Percentiles rank a stretch among this genome's conserved stretches.
phyloP scores from a whole-genome alignment of 768 basidiomycete genomes.

The Xerocomellus chrysenteron region DNA sequence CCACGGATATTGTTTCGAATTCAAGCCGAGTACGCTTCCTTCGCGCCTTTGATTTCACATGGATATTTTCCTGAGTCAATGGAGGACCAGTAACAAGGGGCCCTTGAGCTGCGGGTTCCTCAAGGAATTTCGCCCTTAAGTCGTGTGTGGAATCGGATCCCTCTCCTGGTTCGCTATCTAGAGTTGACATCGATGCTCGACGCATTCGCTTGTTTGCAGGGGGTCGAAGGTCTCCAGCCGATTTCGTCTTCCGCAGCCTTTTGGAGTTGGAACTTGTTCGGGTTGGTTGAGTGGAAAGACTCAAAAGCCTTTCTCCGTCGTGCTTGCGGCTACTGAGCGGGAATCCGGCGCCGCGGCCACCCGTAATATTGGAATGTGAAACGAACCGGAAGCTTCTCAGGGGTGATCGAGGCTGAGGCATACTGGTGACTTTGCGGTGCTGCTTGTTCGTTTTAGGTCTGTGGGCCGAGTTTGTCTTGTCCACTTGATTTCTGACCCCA shows the following conservation, averaged over 20 bases:
- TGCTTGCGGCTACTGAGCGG: background rate
- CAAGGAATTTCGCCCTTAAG: background rate
- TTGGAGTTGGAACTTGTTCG: background rate
- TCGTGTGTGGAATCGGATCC: background rate
- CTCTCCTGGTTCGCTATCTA: background rate
- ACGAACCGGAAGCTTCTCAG: background rate
- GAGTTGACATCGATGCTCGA: background rate
- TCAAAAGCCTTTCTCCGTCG: background rate
- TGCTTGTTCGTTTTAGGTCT: background rate
- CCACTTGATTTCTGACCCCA: background rate
- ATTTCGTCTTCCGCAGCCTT: background rate
- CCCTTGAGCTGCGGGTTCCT: background rate
- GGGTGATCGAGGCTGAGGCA: background rate
- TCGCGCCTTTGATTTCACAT: background rate
- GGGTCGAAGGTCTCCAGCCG: background rate
- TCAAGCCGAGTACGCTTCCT: conserved; percentile 22
- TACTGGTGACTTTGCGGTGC: background rate
- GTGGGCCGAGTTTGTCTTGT: background rate
- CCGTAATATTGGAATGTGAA: background rate
- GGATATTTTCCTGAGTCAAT: background rate
- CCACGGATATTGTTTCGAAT: conserved; percentile 11
- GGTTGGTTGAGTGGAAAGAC: background rate
- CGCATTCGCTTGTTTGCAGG: conserved; percentile 15
- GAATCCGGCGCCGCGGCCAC: background rate
- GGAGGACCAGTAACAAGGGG: background rate